These are phyloP conservation scores for Cicer chorassanicum DNA, from an alignment of 306 rosid species.

Conservation along the genomic window DNA sequence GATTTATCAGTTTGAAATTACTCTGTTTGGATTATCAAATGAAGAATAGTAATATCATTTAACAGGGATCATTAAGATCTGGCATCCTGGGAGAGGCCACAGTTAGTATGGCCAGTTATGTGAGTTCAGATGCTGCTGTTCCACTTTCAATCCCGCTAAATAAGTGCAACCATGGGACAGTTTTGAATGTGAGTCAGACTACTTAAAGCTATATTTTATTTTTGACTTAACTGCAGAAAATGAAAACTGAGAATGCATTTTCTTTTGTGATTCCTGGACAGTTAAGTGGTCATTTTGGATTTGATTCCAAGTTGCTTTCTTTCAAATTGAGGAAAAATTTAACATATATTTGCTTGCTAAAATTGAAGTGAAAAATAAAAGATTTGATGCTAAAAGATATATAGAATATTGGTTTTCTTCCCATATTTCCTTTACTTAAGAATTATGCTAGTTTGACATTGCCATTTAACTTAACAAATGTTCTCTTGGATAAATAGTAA, in stretches of 20 bases:
- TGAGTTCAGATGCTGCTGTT: constrained; percentile 53
- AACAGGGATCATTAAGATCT: constrained; percentile 64
- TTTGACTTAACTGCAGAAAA: constrained; percentile 18
- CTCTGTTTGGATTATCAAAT: constrained; percentile 31
- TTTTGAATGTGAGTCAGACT: constrained; percentile 58
- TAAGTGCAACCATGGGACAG: constrained; percentile 59
- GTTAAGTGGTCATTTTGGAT: constrained; percentile 37
- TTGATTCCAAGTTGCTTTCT: constrained; percentile 11
- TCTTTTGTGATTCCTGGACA: constrained; percentile 16
- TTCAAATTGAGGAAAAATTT: constrained; percentile 14
- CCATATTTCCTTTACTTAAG: constrained; percentile 36
- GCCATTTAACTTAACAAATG: constrained; percentile 2
- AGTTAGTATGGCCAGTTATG: constrained; percentile 53
- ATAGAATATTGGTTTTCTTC: constrained; percentile 4
- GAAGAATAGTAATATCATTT: constrained; percentile 11
- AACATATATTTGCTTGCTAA: constrained; percentile 7
- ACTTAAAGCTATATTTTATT: constrained; percentile 32
- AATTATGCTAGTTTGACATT: neutral
- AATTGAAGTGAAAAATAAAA: constrained; percentile 16
- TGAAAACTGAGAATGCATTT: constrained; percentile 3
- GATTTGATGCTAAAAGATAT: constrained; percentile 13
- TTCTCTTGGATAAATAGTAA: constrained; percentile 6
- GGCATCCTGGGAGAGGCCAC: constrained; percentile 67
- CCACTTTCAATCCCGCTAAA: constrained; percentile 60
- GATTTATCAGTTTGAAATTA: constrained; percentile 34